These are phyloP conservation scores for Fusarium nurragi DNA, from an alignment of 2,329 filamentous ascomycete genomes.

Conservation along the genomic window DNA sequence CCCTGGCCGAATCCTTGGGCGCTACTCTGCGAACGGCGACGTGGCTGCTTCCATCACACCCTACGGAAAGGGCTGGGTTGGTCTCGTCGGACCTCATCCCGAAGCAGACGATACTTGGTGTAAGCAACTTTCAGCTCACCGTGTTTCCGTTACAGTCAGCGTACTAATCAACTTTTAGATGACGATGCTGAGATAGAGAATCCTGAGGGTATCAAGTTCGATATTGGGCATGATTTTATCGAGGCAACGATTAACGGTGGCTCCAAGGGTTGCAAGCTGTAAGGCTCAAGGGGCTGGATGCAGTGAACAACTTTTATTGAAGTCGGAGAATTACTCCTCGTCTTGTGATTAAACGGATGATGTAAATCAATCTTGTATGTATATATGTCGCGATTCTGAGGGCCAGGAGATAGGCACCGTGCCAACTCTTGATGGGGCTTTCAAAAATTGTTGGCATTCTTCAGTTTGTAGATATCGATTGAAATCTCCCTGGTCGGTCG, in stretches of 20 bases:
- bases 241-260: background rate
- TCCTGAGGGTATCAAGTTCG: background rate
- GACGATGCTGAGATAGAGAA: background rate
- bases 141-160: fast-evolving
- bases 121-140: background rate
- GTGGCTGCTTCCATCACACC: constrained; percentile 10
- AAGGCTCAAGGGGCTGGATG: background rate
- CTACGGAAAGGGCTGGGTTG: constrained; percentile 14
- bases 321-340: too few species aligned
- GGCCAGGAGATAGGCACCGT: too few species aligned
- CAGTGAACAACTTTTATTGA: too few species aligned
- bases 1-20: background rate
- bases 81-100: constrained; percentile 9
- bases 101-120: constrained; percentile 15
- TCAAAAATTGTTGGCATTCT: too few species aligned
- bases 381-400: too few species aligned
- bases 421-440: too few species aligned
- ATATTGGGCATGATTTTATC: constrained; percentile 9
- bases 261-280: fast-evolving
- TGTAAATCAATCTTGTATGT: too few species aligned
- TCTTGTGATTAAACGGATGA: too few species aligned
- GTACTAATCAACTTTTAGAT: background rate
- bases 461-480: too few species aligned
- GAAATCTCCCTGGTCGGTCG: too few species aligned
- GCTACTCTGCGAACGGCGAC: background rate